Base-by-base conservation (phyloP, 257 asterid species). In the Thymus mandschuricus region DNA sequence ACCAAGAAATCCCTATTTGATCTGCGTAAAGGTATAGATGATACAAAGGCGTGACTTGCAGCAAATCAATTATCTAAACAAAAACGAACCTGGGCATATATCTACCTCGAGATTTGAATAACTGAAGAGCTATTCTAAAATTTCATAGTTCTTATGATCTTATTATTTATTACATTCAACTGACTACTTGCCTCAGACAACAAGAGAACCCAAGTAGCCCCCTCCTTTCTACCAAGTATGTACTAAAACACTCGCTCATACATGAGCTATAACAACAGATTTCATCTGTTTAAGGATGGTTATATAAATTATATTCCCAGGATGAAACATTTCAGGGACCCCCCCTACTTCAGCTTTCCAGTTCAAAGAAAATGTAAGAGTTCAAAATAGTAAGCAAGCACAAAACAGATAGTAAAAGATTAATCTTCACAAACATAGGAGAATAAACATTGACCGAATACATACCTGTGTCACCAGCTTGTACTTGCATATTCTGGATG, bases 391-490 rank as follows among this genome's bases (percentile, higher is more conserved):
- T 61, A 58, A 9, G 21, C 21, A 21, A 8, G 51, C 57, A 30
- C 58, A 60, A 6, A 43, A 60, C 8, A 51, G 59, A 86, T 82
- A 8, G 82, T 38, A 46, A 91, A 69, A 86, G 84, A 70, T 86
- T 38, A 6, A 74, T 28, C 34, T 10, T 10, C 38, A 66, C 35
- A 74, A 46, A 5, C 60, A 21, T 52, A 55, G 12, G 56, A 5
- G 41, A 56, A 43, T 40, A 13, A 64, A 30, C 12, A 30, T 45
- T 52, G 40, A 41, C 46, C 31, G 55, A 59, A 27, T 31, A 76
- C 40, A 63, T 93, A 95, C 98, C 99, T 41, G 97, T 88, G 78
- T 92, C 98, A 56, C 99, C 99, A 57, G 99, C 98, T 85, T 92
- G 91, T 75, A 94, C 81, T 79, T 88, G 97, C 98, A 94, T 86